Percentiles rank a stretch among this genome's conserved stretches.
Conservation (phyloP, 148 eudicot genomes). For the Amaranthus hypochondriacus region DNA sequence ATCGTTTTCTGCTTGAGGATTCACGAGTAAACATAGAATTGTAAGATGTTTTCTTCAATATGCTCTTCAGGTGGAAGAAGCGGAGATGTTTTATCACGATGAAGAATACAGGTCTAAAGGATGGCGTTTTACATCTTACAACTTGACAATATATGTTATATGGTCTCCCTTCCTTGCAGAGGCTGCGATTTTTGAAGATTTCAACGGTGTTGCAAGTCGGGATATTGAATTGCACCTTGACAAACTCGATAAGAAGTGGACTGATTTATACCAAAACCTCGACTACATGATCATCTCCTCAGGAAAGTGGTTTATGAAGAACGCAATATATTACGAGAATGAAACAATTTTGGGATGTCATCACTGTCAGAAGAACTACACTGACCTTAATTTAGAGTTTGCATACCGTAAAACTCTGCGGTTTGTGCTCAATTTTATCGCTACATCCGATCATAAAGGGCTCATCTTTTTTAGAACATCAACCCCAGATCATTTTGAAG, state of each 20-base stretch:
- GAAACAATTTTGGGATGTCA: slow-evolving; percentile 46
- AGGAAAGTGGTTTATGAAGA: slow-evolving; percentile 62
- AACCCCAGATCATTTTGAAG: slow-evolving; percentile 82
- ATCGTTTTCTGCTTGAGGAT: neutral
- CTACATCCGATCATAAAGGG: slow-evolving; percentile 44
- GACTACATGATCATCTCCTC: slow-evolving; percentile 59
- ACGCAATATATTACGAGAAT: slow-evolving; percentile 46
- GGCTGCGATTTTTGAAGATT: slow-evolving; percentile 55
- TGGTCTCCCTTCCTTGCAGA: slow-evolving; percentile 76
- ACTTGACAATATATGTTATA: slow-evolving; percentile 46
- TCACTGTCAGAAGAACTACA: slow-evolving; percentile 36
- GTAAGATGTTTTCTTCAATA: neutral
- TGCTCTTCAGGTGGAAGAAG: slow-evolving; percentile 52
- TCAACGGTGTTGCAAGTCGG: slow-evolving; percentile 47
- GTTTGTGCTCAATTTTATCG: slow-evolving; percentile 39
- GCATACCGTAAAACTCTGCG: slow-evolving; percentile 48
- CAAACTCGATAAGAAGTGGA: slow-evolving; percentile 49
- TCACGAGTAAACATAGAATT: neutral
- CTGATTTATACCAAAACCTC: slow-evolving; percentile 26
- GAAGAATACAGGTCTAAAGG: slow-evolving; percentile 40
- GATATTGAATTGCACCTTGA: slow-evolving; percentile 57
- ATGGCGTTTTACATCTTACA: slow-evolving; percentile 64
- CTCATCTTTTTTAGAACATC: slow-evolving; percentile 47
- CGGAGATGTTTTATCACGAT: slow-evolving; percentile 56
- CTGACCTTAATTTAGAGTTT: slow-evolving; percentile 38